Evolutionary conservation across 495 filamentous ascomycete genomes (phyloP).

Genomic region (Rostrohypoxylon terebratum): DNA sequence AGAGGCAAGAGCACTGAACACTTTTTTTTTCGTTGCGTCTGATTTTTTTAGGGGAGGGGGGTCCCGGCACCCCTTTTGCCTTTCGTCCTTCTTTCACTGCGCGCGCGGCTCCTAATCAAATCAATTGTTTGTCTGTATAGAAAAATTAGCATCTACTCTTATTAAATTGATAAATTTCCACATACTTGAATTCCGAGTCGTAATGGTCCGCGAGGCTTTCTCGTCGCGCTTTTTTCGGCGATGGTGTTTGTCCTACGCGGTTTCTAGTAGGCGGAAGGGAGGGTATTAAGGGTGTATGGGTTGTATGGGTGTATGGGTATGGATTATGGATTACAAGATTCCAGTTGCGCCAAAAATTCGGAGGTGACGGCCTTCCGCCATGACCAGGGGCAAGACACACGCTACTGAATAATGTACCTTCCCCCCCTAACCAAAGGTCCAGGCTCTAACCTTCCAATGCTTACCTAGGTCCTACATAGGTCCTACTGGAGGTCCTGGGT

Average conservation of each 20-base stretch:
- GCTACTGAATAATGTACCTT: conserved; percentile 12
- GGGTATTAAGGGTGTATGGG: conserved; percentile 13
- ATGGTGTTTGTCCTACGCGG: conserved; percentile 47
- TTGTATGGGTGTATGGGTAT: background rate
- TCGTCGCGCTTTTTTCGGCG: conserved; percentile 42
- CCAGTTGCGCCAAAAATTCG: conserved; percentile 45
- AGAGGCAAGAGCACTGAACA: background rate
- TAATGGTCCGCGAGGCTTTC: conserved; percentile 2
- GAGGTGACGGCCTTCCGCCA: conserved; percentile 35
- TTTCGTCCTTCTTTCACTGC: conserved; percentile 14
- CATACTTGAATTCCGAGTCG: conserved; percentile 5
- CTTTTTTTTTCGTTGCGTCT: conserved; percentile 16
- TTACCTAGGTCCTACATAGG: no score
- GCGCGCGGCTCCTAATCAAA: conserved; percentile 35
- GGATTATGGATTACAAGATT: conserved; percentile 25
- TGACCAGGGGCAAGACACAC: conserved; percentile 15
- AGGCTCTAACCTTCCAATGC: conserved; percentile 6
- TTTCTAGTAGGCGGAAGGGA: conserved; percentile 36
- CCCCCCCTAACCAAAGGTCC: conserved; percentile 12
- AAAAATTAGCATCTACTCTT: conserved; percentile 27
- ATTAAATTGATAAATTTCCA: background rate
- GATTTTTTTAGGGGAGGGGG: conserved; percentile 17
- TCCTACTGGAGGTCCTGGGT: no score
- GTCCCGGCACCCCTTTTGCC: conserved; percentile 42
- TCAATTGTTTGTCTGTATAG: conserved; percentile 30